Base-by-base conservation (phyloP, 139 green algal genomes). In the Eudorina sp. region DNA sequence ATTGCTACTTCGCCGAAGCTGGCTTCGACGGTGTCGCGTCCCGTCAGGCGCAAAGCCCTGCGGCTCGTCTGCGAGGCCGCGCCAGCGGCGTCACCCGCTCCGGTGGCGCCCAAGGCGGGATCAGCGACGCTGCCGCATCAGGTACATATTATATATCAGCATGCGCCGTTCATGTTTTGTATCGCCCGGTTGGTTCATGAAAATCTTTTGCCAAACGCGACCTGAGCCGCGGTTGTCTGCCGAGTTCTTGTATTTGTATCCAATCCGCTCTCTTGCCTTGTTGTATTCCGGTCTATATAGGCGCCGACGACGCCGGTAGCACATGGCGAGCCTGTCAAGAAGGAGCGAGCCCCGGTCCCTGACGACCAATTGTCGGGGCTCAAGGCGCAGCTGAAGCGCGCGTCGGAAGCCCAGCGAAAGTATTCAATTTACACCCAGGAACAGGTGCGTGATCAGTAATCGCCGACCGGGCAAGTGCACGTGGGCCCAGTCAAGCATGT, bases 361-460 rank as follows among this genome's bases (percentile, higher is more conserved):
- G 78, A 90, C 25, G 86, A 92, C 31, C 76, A 85, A 41, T 53
- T 94, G 25, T n/a, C 8, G 1, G 29, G 45, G n/a, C 91, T 94
- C 25, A 74, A 91, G 81, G n/a, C 19, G 11, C 77, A 53, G 13
- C 88, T 94, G 27, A 89, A 83, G 29, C 19, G 36, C 0, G 58
- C 82, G n/a, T n/a, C 74, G 69, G 89, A 73, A 19, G 89, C 91
- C 0, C 93, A 95, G 89, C n/a, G 48, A 14, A 53, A 70, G 62
- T 95, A 92, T 58, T 62, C 85, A 29, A 86, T 31, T 9, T 95
- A 86, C 88, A 93, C 70, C 23, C 93, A 95, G 70, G 90, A 92
- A 60, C 88, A 95, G 89, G 93, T 93, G 66, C 13, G 66, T 48
- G 38, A 16, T 58, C n/a, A n/a, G n/a, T n/a, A 60, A 25, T 13